A percentile compares a stretch with the other conserved stretches of the same genome.
Evolutionary conservation across 805 yeast species (phyloP).

Genomic region (Candida patagonica): DNA sequence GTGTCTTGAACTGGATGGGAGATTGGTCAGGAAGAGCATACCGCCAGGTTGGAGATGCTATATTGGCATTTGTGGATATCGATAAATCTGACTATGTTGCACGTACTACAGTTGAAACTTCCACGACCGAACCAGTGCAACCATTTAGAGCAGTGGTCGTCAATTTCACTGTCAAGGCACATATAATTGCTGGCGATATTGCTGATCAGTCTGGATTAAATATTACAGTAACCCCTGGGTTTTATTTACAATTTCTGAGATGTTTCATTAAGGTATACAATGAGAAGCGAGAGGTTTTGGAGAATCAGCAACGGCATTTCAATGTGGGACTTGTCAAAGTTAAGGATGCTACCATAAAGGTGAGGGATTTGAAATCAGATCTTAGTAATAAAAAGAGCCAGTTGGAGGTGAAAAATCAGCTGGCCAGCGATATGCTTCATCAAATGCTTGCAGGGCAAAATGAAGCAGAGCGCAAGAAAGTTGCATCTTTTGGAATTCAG

Average conservation of each 20-base stretch:
- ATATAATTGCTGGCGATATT: slow-evolving; percentile 22
- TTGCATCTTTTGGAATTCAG: slow-evolving; percentile 71
- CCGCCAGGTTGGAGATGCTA: slow-evolving; percentile 38
- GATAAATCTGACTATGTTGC: slow-evolving; percentile 36
- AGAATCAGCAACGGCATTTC: slow-evolving; percentile 61
- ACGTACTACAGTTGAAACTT: slow-evolving; percentile 25
- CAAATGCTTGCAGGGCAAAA: slow-evolving; percentile 77
- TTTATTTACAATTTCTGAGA: slow-evolving; percentile 42
- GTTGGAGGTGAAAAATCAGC: slow-evolving; percentile 48
- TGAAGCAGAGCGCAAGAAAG: slow-evolving; percentile 85
- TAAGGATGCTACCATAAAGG: slow-evolving; percentile 67
- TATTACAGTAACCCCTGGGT: slow-evolving; percentile 38
- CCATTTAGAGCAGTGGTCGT: slow-evolving; percentile 39
- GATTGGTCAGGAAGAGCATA: slow-evolving; percentile 56
- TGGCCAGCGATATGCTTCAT: slow-evolving; percentile 63
- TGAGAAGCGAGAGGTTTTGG: slow-evolving; percentile 40
- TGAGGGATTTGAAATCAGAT: slow-evolving; percentile 45
- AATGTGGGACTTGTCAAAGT: slow-evolving; percentile 65
- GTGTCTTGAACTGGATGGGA: slow-evolving; percentile 86
- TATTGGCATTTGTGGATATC: slow-evolving; percentile 41
- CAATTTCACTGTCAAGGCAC: slow-evolving; percentile 36
- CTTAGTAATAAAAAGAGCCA: slow-evolving; percentile 44
- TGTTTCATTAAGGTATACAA: slow-evolving; percentile 37
- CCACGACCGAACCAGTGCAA: slow-evolving; percentile 8
- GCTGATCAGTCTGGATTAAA: neutral